A percentile compares a stretch with the other conserved stretches of the same genome.
These are phyloP conservation scores for Trichoderma reesei DNA, from an alignment of 495 filamentous ascomycete genomes.

Conservation along the genomic window DNA sequence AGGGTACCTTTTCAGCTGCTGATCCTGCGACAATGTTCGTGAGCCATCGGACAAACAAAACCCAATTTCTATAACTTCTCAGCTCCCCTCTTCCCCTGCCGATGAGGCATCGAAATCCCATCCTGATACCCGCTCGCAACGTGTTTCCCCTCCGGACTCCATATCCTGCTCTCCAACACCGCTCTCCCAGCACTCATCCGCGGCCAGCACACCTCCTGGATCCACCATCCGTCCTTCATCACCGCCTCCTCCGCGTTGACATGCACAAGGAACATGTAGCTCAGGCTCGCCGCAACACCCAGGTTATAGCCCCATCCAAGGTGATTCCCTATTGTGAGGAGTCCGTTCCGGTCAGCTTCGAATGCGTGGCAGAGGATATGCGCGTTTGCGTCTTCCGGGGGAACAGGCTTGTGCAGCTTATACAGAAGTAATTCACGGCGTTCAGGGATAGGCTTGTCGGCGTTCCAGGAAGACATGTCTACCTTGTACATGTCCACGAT, in stretches of 20 bases:
- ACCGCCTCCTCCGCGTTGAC: conserved; percentile 32
- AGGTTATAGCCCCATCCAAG: conserved; percentile 43
- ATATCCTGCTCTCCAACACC: conserved; percentile 53
- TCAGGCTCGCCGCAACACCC: conserved; percentile 49
- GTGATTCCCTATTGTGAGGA: conserved; percentile 53
- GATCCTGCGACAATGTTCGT: too few relatives aligned
- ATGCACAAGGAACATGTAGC: conserved; percentile 54
- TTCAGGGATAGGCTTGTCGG: conserved; percentile 37
- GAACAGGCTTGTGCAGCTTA: conserved; percentile 37
- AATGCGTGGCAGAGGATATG: conserved; percentile 59
- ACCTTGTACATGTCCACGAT: conserved; percentile 52
- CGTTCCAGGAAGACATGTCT: conserved; percentile 50
- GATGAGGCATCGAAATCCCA: conserved; percentile 28
- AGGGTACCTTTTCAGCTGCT: too few relatives aligned
- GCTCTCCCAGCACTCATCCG: conserved; percentile 46
- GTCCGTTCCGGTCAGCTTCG: conserved; percentile 57
- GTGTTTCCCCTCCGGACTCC: conserved; percentile 50
- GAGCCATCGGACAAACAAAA: too few relatives aligned
- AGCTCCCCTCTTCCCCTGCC: background rate
- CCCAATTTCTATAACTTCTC: too few relatives aligned
- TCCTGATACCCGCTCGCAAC: conserved; percentile 57
- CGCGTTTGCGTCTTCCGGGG: conserved; percentile 35
- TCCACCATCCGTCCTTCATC: conserved; percentile 52
- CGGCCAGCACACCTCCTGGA: conserved; percentile 55
- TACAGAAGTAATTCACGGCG: conserved; percentile 53